These are phyloP conservation scores for Pterulicium gracile DNA, from an alignment of 1,284 basidiomycete species.

Conservation along the genomic window DNA sequence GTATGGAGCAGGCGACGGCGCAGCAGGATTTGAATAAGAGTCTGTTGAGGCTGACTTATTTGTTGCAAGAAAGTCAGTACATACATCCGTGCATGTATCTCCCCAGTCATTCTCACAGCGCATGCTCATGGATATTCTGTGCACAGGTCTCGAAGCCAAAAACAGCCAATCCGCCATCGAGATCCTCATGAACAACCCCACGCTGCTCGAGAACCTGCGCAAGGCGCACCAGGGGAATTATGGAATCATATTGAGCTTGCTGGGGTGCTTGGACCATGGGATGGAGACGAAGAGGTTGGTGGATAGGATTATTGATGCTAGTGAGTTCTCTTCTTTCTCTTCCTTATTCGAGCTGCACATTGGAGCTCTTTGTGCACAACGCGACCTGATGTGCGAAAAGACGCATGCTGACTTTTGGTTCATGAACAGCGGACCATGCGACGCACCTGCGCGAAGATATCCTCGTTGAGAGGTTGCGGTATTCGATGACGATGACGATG, in stretches of 20 bases:
- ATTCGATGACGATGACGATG: slow-evolving; percentile 65
- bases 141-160: slow-evolving; percentile 42
- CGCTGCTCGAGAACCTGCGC: slow-evolving; percentile 75
- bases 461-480: slow-evolving; percentile 72
- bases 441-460: slow-evolving; percentile 87
- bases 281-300: slow-evolving; percentile 75
- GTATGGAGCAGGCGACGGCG: slow-evolving; percentile 67
- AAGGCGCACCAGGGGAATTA: slow-evolving; percentile 88
- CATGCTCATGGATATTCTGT: slow-evolving; percentile 6
- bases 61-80: slow-evolving; percentile 69
- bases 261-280: slow-evolving; percentile 84
- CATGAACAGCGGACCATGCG: slow-evolving; percentile 57
- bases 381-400: too few relatives aligned
- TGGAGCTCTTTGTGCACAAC: too few relatives aligned
- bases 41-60: slow-evolving; percentile 73
- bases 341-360: too few relatives aligned
- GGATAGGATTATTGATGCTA: slow-evolving; percentile 81
- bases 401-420: too few relatives aligned
- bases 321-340: slow-evolving; percentile 34
- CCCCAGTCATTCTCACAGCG: slow-evolving; percentile 3
- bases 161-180: slow-evolving; percentile 72
- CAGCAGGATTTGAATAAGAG: slow-evolving; percentile 82
- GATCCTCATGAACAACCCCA: slow-evolving; percentile 70
- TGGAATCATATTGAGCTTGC: slow-evolving; percentile 77
- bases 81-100: too few relatives aligned